These are phyloP conservation scores for Austroboletus niveus DNA, from an alignment of 1,284 basidiomycete genomes.

Conservation along the genomic window DNA sequence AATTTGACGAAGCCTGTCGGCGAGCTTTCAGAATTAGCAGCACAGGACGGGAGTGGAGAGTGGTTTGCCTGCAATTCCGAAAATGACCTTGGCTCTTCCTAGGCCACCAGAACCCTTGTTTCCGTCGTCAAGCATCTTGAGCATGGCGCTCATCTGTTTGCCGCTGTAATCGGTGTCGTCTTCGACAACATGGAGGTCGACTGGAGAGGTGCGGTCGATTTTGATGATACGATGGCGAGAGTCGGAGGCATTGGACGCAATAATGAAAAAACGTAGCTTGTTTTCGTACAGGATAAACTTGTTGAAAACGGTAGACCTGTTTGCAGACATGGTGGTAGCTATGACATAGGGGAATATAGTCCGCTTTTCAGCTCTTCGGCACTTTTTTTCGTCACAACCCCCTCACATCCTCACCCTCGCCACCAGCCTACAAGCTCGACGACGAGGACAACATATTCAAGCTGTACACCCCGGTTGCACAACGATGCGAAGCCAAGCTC, in stretches of 20 bases:
- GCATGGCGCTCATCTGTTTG: conserved; percentile 84
- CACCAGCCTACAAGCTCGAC: conserved; percentile 54
- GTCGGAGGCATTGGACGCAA: conserved; percentile 83
- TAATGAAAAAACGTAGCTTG: conserved; percentile 81
- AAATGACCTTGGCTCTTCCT: conserved; percentile 79
- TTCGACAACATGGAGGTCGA: conserved; percentile 75
- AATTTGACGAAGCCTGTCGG: conserved; percentile 78
- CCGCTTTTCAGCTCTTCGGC: no score
- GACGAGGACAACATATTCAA: conserved; percentile 70
- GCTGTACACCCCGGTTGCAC: conserved; percentile 86
- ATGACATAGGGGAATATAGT: no score
- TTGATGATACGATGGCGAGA: conserved; percentile 88
- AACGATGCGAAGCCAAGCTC: conserved; percentile 80
- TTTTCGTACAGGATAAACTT: conserved; percentile 94
- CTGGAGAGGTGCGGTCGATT: conserved; percentile 81
- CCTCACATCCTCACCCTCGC: conserved; percentile 46
- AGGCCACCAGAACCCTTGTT: conserved; percentile 88
- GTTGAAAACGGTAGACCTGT: conserved; percentile 53
- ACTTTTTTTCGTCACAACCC: no score
- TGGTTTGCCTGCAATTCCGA: conserved; percentile 65
- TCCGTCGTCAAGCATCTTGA: conserved; percentile 94
- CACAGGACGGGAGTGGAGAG: neutral
- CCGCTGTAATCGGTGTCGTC: conserved; percentile 87
- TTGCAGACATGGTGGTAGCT: conserved; percentile 3
- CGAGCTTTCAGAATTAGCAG: neutral